Evolutionary conservation across 495 filamentous ascomycete species (phyloP), one percentile per base, ranked within the genome.

Genomic region (Bombardia bombarda): DNA sequence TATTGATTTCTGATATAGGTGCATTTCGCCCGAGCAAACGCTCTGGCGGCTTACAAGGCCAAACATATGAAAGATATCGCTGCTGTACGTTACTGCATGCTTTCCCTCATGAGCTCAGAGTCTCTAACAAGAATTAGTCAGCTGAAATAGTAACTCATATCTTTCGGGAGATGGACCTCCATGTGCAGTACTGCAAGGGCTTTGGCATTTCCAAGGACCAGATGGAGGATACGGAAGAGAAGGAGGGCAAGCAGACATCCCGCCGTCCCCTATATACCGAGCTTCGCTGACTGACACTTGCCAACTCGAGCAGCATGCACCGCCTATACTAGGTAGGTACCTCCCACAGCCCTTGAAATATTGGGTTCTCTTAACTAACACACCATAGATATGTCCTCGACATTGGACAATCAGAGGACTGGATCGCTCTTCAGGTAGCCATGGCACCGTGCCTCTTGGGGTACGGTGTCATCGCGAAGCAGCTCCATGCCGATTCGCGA

Each of bases 381-480:
- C 2, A 20, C 13, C 9, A 51, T 43, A 80, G 86, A 72, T 92
- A 88, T 58, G 82, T 93, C 16, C 77, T 96, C 18, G 90, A 96
- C 55, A 77, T 94, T 14, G 90, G 89, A 17, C 80, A 89, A 45
- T 86, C 84, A 5, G 79, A 89, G 54, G 87, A 92, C 60, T 89
- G 80, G 79, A 66, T 95, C 33, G 87, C 77, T 17, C 71, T 96
- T 16, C 87, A 94, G 52, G 65, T 94, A 38, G 80, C 86, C 3
- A 71, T 94, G 30, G 83, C 87, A 7, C 89, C 90, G 0, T 96
- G 90, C 55, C 63, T 93, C 28, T 73, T 95, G 19, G 90, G 90
- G 39, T 96, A 96, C 55, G 82, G 78, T n/a, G 73, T 70, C 10
- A 84, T 90, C 51, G 90, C 81, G 7, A 67, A 68, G 38, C 72